Percentiles rank a stretch among this genome's conserved stretches.
Evolutionary conservation across 2,329 filamentous ascomycete species (phyloP).

Genomic region (Botrytis galanthina): DNA sequence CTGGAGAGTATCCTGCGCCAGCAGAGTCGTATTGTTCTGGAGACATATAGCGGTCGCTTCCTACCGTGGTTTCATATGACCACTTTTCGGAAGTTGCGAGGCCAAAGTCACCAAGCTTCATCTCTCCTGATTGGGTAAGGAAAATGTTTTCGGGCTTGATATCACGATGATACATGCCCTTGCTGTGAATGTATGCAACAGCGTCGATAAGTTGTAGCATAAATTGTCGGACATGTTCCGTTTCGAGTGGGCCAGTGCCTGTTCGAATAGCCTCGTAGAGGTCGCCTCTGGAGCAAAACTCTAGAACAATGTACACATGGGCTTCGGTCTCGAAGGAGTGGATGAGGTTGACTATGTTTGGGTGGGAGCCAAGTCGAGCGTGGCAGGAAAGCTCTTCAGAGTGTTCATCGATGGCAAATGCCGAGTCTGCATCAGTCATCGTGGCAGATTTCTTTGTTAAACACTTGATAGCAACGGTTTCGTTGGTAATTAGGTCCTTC

Average conservation of each 20-base stretch:
- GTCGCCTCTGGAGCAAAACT: slow-evolving; percentile 93
- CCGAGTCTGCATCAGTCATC: slow-evolving; percentile 47
- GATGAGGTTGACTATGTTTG: slow-evolving; percentile 90
- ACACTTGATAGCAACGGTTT: slow-evolving; percentile 93
- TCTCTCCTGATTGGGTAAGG: slow-evolving; percentile 75
- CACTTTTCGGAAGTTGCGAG: slow-evolving; percentile 85
- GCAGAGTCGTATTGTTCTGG: slow-evolving; percentile 95
- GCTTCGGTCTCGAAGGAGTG: slow-evolving; percentile 88
- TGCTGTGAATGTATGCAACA: slow-evolving; percentile 84
- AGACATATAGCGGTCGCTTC: slow-evolving; percentile 98
- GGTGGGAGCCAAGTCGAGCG: slow-evolving; percentile 71
- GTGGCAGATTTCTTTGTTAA: slow-evolving; percentile 76
- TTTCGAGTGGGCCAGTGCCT: slow-evolving; percentile 84
- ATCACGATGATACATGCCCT: slow-evolving; percentile 92
- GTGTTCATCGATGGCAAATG: slow-evolving; percentile 75
- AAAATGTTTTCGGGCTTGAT: slow-evolving; percentile 99
- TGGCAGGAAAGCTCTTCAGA: slow-evolving; percentile 81
- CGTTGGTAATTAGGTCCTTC: slow-evolving; percentile 70
- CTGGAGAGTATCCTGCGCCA: slow-evolving; percentile 84
- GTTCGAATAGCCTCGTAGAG: slow-evolving; percentile 95
- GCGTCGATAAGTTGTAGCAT: slow-evolving; percentile 93
- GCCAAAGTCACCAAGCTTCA: slow-evolving; percentile 98
- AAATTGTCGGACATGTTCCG: slow-evolving; percentile 93
- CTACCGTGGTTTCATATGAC: slow-evolving; percentile 90
- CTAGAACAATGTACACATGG: slow-evolving; percentile 88